Evolutionary conservation across 495 filamentous ascomycete species (phyloP), one percentile per base, ranked within the genome.

Genomic region (Penicillium chermesinum): DNA sequence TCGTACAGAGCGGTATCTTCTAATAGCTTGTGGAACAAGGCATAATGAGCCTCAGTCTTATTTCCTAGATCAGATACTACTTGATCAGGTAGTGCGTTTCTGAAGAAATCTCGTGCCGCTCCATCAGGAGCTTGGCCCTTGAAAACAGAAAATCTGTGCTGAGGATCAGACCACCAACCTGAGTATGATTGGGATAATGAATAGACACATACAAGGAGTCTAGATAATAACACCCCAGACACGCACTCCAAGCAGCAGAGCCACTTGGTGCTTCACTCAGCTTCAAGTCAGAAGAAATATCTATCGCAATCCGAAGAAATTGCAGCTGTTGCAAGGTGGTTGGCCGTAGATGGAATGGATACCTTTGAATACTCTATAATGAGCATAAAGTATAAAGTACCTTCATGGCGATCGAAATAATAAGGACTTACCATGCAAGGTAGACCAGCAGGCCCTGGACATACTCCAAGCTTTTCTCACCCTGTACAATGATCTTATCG

Each of bases 361-460:
- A 39, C 37, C 37, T 39, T 15, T 15, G 15, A 43, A 38, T 39
- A 5, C 5, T 30, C 10, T 5, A 30, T 10, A 10, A 30, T 47
- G n/a, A n/a, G n/a, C n/a, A n/a, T n/a, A n/a, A n/a, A n/a, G n/a
- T n/a, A n/a, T n/a, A n/a, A n/a, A n/a, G n/a, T n/a, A n/a, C n/a
- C n/a, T n/a, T n/a, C n/a, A n/a, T n/a, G n/a, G n/a, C n/a, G n/a
- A n/a, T n/a, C n/a, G n/a, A n/a, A n/a, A n/a, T n/a, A n/a, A n/a
- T n/a, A n/a, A n/a, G n/a, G n/a, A n/a, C n/a, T n/a, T n/a, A 62
- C 64, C 64, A 67, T n/a, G 59, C 59, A 44, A 67, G 53, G 33
- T 67, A 65, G 2, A 67, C 43, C 20, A 67, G 46, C 2, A 67
- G 39, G 4, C 64, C 64, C 38, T 61, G 62, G 13, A 65, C 25